These are phyloP conservation scores for Candida multigemmis DNA, from an alignment of 805 yeast genomes.

Conservation along the genomic window DNA sequence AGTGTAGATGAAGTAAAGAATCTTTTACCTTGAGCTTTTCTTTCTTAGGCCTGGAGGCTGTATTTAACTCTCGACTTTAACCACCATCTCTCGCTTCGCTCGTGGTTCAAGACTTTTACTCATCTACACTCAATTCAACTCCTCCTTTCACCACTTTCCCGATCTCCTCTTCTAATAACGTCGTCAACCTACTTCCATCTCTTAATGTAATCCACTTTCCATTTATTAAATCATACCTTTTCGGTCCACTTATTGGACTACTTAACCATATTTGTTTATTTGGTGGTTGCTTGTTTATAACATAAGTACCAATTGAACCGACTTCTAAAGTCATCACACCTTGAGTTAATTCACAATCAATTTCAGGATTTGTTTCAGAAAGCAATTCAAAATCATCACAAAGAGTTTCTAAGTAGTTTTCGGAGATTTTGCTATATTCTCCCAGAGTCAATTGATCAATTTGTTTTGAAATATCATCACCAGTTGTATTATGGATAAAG, in stretches of 20 bases:
- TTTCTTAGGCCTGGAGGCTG: no score
- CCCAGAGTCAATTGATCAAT: slow-evolving; percentile 38
- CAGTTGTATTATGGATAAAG: slow-evolving; percentile 48
- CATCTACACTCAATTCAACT: not conserved
- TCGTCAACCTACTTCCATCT: slow-evolving; percentile 37
- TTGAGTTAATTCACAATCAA: slow-evolving; percentile 73
- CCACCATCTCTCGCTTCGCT: not conserved
- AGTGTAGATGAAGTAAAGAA: slow-evolving; percentile 5
- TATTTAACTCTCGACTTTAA: not conserved
- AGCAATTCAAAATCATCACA: slow-evolving; percentile 60
- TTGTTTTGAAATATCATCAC: slow-evolving; percentile 42
- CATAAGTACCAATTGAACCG: slow-evolving; percentile 75
- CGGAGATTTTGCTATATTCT: slow-evolving; percentile 58
- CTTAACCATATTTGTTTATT: slow-evolving; percentile 95
- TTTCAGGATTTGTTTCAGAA: slow-evolving; percentile 50
- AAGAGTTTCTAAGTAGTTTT: slow-evolving; percentile 59
- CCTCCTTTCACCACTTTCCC: not conserved
- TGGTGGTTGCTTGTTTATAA: slow-evolving; percentile 95
- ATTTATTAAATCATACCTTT: slow-evolving; percentile 55
- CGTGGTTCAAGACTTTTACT: not conserved
- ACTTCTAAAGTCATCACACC: slow-evolving; percentile 77
- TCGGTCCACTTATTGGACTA: slow-evolving; percentile 91
- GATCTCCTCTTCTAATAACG: slow-evolving; percentile 10
- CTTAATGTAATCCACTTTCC: slow-evolving; percentile 77
- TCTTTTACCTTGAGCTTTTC: no score